phyloP scores from a whole-genome alignment of 2,329 filamentous ascomycete species.

The Colletotrichum sp. region DNA sequence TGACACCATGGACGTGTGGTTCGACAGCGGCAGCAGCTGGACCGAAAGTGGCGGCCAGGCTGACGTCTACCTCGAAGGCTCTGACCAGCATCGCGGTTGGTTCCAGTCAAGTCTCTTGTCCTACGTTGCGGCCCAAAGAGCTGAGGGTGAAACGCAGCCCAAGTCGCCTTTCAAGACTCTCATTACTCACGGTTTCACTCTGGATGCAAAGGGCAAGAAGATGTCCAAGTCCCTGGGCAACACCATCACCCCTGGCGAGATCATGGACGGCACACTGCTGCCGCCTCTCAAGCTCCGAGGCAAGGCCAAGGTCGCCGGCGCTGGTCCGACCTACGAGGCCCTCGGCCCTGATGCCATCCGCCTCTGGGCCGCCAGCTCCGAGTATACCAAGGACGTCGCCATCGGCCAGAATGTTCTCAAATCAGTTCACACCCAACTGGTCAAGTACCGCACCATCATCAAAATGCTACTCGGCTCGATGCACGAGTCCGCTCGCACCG shows the following conservation, averaged over 20 bases:
- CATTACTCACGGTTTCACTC: constrained; percentile 94
- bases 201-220: constrained; percentile 90
- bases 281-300: constrained; percentile 70
- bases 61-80: constrained; percentile 92
- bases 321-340: constrained; percentile 60
- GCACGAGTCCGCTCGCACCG: constrained; percentile 55
- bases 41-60: constrained; percentile 63
- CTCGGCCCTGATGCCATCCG: constrained; percentile 88
- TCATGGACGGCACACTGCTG: constrained; percentile 83
- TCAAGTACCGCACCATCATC: constrained; percentile 88
- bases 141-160: constrained; percentile 31
- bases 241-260: constrained; percentile 77
- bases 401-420: constrained; percentile 81
- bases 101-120: constrained; percentile 97
- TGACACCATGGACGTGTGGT: constrained; percentile 99
- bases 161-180: constrained; percentile 81
- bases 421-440: constrained; percentile 75
- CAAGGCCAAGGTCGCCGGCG: constrained; percentile 48
- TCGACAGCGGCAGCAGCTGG: constrained; percentile 97
- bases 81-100: constrained; percentile 97
- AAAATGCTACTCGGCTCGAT: constrained; percentile 88
- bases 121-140: constrained; percentile 69
- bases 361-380: constrained; percentile 89
- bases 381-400: constrained; percentile 87
- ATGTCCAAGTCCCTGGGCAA: constrained; percentile 99